Percentiles rank a stretch among this genome's conserved stretches.
Conservation (phyloP, 306 rosid genomes). For the Prunus mira region DNA sequence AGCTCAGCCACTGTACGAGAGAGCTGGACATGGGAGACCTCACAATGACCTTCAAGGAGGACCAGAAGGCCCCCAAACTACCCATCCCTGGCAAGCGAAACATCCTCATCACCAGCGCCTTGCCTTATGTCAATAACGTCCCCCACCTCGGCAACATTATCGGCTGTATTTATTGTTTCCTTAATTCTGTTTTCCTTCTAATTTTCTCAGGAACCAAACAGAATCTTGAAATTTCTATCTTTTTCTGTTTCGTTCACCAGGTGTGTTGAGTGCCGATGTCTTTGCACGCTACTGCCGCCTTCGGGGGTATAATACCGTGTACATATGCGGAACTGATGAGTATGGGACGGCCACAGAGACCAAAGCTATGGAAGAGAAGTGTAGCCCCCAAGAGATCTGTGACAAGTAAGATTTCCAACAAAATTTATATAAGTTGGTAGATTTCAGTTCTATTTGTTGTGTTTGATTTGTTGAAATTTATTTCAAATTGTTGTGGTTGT, state of each 20-base stretch:
- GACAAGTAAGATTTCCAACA: constrained; percentile 54
- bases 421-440: not conserved
- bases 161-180: constrained; percentile 43
- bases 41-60: not conserved
- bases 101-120: constrained; percentile 90
- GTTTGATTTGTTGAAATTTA: not conserved
- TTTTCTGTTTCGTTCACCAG: constrained; percentile 26
- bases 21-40: constrained; percentile 31
- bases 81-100: constrained; percentile 82
- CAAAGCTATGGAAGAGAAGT: constrained; percentile 90
- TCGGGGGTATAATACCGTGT: constrained; percentile 72
- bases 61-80: constrained; percentile 42
- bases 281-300: constrained; percentile 89
- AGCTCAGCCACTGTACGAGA: no score
- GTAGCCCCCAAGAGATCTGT: constrained; percentile 86
- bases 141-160: constrained; percentile 97
- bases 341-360: constrained; percentile 97
- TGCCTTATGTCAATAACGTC: constrained; percentile 94
- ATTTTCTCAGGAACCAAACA: not conserved
- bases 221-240: not conserved
- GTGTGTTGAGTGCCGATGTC: constrained; percentile 90
- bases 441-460: not conserved
- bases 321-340: constrained; percentile 91
- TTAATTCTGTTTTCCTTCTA: not conserved
- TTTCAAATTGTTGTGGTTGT: constrained; percentile 7